Conservation (phyloP, 768 basidiomycete species). For the Lentinula guzmanii region DNA sequence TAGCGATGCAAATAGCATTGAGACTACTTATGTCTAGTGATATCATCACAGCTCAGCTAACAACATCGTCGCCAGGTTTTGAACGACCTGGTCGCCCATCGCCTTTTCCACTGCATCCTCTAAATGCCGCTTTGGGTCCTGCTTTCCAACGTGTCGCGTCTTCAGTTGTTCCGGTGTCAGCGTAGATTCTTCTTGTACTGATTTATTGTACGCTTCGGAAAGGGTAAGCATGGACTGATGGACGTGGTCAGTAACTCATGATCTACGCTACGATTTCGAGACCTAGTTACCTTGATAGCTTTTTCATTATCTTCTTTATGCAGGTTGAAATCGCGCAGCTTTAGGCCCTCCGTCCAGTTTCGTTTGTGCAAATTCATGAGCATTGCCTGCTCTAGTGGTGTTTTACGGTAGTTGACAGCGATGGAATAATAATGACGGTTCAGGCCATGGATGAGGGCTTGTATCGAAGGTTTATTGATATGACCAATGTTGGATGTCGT, state of each 20-base stretch:
- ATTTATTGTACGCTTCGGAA: conserved; percentile 94
- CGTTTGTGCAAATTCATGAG: conserved; percentile 98
- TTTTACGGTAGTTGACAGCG: conserved; percentile 97
- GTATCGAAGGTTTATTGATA: conserved; percentile 98
- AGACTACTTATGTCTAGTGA: neutral
- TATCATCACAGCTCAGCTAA: conserved; percentile 72
- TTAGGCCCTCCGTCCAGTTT: conserved; percentile 98
- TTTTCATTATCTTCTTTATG: conserved; percentile 89
- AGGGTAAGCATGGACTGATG: conserved; percentile 85
- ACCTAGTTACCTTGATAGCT: conserved; percentile 74
- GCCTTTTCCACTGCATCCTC: conserved; percentile 97
- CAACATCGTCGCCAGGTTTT: conserved; percentile 92
- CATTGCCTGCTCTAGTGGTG: conserved; percentile 97
- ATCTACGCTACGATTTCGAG: conserved; percentile 9
- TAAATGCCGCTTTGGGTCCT: conserved; percentile 96
- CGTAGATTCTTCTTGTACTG: conserved; percentile 97
- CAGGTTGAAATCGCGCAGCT: conserved; percentile 81
- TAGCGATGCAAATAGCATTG: neutral
- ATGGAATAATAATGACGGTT: conserved; percentile 99
- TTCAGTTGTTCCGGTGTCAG: conserved; percentile 89
- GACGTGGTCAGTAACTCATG: conserved; percentile 11
- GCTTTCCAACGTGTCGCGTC: conserved; percentile 95
- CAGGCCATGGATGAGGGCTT: conserved; percentile 94
- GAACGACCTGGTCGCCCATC: conserved; percentile 96
- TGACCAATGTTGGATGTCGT: conserved; percentile 98